Evolutionary conservation across 108 stramenopile genomes (phyloP).

Genomic region (Conticribra guillardii): DNA sequence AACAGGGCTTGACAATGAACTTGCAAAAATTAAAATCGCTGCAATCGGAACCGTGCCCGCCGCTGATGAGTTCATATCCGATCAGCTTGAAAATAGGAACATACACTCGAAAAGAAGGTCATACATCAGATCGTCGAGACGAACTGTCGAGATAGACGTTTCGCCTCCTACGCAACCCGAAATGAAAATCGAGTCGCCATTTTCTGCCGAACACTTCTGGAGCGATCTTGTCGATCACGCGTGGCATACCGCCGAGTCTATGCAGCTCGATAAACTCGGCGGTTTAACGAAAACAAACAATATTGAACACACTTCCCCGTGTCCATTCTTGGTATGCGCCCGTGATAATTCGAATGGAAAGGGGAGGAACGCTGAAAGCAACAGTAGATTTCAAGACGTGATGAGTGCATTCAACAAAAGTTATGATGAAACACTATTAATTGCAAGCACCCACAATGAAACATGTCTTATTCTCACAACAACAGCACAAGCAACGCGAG

Average conservation of each 20-base stretch:
- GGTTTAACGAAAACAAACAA: constrained; percentile 21
- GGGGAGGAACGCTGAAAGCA: not conserved
- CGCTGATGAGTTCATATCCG: not conserved
- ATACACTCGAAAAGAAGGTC: constrained; percentile 19
- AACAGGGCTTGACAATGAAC: constrained; percentile 44
- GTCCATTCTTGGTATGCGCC: constrained; percentile 40
- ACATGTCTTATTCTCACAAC: constrained; percentile 33
- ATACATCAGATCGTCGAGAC: constrained; percentile 18
- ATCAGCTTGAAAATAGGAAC: constrained; percentile 1
- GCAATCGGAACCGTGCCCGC: not conserved
- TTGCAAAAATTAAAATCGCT: constrained; percentile 30
- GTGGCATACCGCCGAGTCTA: constrained; percentile 27
- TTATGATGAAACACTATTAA: constrained; percentile 22
- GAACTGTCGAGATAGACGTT: not conserved
- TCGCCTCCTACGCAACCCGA: not conserved
- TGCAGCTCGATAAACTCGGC: constrained; percentile 5
- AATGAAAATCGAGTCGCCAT: no score
- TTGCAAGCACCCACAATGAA: constrained; percentile 27
- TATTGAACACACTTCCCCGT: constrained; percentile 10
- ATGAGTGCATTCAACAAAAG: constrained; percentile 33
- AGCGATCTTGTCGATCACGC: constrained; percentile 28
- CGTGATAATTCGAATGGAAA: constrained; percentile 7
- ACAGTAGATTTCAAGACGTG: constrained; percentile 17
- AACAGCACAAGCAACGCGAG: constrained; percentile 7
- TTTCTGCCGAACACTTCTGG: constrained; percentile 29